Evolutionary conservation across 805 yeast species (phyloP), one percentile per base, ranked within the genome.

Genomic region (Lipomyces anomalus): DNA sequence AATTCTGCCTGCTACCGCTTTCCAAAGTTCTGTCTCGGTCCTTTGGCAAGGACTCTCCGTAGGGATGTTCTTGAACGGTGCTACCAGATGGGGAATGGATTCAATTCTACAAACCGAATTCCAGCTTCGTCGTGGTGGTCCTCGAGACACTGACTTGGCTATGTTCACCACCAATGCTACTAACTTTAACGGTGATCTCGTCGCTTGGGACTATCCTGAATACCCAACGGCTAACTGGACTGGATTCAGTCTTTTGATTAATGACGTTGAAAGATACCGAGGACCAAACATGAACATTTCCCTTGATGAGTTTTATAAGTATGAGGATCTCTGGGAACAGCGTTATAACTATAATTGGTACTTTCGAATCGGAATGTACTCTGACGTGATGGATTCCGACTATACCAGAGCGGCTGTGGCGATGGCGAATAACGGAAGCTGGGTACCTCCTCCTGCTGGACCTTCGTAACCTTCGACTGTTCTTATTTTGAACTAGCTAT

Each of bases 21-120:
- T 75, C 34, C 53, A 58, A 38, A 63, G 68, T 17, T 53, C 66
- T 4, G 57, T 65, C 7, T 57, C 64, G 13, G 69, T 83, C 54
- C 57, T 82, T 6, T 82, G 85, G 59, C 96, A 89, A 61, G 97
- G 97, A 1, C 74, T 90, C 1, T 67, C 90, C 21, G 61, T 86
- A 0, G 98, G 97, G 0, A 68, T 90, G 37, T 72, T 84, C 40
- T 70, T 88, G 4, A 82, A 89, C 20, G 98, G 98, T 0, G 79
- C 86, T 1, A 78, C 94, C 0, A 70, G 94, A 45, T 90, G 98
- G 98, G 97, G 92, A 45, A 80, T 84, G 58, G 97, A 94, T 2
- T 80, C 95, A 11, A 78, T 90, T 46, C 79, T 84, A 1, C 96
- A 90, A 59, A 85, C 95, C 0, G 74, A 74, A 38, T 41, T 38